Base-by-base conservation (phyloP, 2,329 filamentous ascomycete genomes). In the Phoma sp. region DNA sequence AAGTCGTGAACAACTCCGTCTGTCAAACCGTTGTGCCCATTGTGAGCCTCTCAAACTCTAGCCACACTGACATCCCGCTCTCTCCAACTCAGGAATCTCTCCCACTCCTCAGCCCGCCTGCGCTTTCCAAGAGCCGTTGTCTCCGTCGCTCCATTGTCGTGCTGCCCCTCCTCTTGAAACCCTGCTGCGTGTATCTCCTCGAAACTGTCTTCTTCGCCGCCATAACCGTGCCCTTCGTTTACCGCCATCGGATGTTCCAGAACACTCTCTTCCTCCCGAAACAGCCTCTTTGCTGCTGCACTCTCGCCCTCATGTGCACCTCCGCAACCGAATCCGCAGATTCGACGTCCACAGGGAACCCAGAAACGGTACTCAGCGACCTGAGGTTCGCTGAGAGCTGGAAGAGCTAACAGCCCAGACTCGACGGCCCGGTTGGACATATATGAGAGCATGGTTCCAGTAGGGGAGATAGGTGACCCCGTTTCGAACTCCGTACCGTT, bases 331-430 rank as follows among this genome's bases (percentile, higher is more conserved):
- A 75, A 71, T 1, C 59, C 66, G 55, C 73, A 75, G 1, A 31
- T 33, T 27, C 64, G 56, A 3, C 61, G 60, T 2, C 72, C 71
- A 46, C 73, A 75, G 0, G 69, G 70, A 9, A 67, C 62, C 73
- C 73, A 75, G 51, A 75, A 75, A 24, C 70, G 54, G 51, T 74
- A 74, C 41, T 75, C 72, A 7, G 71, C 72, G 4, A 75, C 71
- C 51, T 73, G 67, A 0, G 61, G 43, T 58, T 75, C 73, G 15
- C 58, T 64, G 2, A 75, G 57, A 9, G 72, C 68, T 4, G 43
- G 48, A 1, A 74, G 57, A 19, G 64, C 70, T n/a, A 75, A 56
- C 1, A 75, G 60, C 0, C 72, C 71, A 0, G 55, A 63, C 22
- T 64, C 63, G 9, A 67, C 60, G 10, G 59, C 49, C 31, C 72